Evolutionary conservation across 176 grass and related monocot genomes (phyloP), one percentile per base, ranked within the genome.

Genomic region (Zoysia pacifica): DNA sequence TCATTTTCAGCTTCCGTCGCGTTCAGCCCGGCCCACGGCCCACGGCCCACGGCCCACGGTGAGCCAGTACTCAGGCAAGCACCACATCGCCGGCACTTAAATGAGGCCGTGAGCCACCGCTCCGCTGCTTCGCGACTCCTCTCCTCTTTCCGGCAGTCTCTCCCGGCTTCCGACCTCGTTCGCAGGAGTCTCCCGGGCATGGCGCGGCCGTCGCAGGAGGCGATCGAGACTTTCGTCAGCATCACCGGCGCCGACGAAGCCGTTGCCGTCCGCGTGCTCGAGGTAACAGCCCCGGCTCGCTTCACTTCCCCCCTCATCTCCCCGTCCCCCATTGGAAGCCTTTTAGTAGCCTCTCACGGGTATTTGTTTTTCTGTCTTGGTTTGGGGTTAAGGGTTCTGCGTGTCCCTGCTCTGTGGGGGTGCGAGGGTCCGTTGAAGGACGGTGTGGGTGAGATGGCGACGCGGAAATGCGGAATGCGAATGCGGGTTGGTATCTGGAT

Each of bases 221-320:
- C 85, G 90, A 96, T 99, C 88, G 93, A 90, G 20, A 91, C 88
- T 67, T 99, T 93, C 79, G 69, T 99, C 40, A 77, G 79, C 86
- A 96, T 99, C 86, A 99, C 93, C 47, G 88, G 90, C 46, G 68
- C 90, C 75, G 75, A 87, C 63, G 88, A 89, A 67, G 76, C 84
- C 59, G 78, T 77, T 65, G 93, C 97, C n/a, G 56, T 83, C 80
- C 90, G 82, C 81, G 91, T 82, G 87, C 97, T 99, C 84, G 75
- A 93, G 92, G 97, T 96, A 87, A 86, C 6, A 15, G 72, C 28
- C 38, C 72, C n/a, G 16, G 3, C 54, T 48, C 65, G 52, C 54
- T 13, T 19, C 67, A 4, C 11, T 14, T 11, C 35, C 53, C 18
- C 18, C 7, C 3, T 14, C 20, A 1, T 0, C 9, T 8, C 7